Evolutionary conservation across 1,284 basidiomycete genomes (phyloP), one percentile per base, ranked within the genome.

Genomic region (Boletus sp.): DNA sequence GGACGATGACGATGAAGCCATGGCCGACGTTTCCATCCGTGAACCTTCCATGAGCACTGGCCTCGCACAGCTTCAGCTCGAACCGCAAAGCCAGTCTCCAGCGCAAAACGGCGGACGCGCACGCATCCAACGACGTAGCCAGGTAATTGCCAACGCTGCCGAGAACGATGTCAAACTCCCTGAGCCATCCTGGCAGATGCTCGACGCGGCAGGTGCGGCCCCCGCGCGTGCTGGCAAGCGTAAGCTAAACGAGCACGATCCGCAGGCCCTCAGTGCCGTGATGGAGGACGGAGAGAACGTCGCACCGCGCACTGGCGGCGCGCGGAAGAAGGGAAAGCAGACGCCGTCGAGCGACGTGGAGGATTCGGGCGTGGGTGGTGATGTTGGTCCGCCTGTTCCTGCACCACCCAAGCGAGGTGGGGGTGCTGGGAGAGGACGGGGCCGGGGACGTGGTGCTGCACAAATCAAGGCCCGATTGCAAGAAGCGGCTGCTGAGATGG

Each of bases 81-180:
- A 65, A 12, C 66, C 61, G 18, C 52, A 52, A 15, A 18, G 20
- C 7, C 57, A 58, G 15, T 56, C 58, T 12, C 48, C 52, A 5
- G 53, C 35, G n/a, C 53, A 9, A 37, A 65, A 52, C 7, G 33
- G 55, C 15, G 56, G 43, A 31, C 67, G 68, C 31, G 70, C 65
- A 2, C 75, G 72, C 6, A 74, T 84, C 3, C 78, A 79, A 61
- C 78, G 84, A 35, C 78, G 80, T 3, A 78, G 78, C 61, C 72
- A 81, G 47, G 75, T 84, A 1, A 64, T 83, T 7, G 73, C 76
- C 15, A 71, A 78, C 5, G 74, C 73, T 27, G 71, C 61, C 13
- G 61, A 69, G 47, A 61, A 69, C 33, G 37, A 64, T 8, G 44
- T 63, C 0, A 52, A 43, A 2, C 61, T 69, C 7, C 61, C 60